phyloP scores from a whole-genome alignment of 345 rosid genomes.

The Salix udensis region DNA sequence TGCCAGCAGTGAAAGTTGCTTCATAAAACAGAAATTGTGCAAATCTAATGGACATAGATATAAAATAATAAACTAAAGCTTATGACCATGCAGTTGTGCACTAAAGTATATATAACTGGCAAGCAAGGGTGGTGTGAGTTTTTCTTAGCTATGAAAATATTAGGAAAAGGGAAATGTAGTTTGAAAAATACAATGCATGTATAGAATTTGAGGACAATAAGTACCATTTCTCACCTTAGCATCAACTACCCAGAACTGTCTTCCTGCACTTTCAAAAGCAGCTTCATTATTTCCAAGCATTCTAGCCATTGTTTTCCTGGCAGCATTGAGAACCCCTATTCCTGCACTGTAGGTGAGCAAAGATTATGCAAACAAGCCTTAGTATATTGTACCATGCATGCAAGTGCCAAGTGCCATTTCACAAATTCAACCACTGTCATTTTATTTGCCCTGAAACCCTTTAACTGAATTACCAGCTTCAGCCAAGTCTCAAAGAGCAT shows the following conservation, averaged over 20 bases:
- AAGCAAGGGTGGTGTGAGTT: background rate
- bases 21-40: background rate
- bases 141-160: background rate
- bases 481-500: background rate
- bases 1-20: background rate
- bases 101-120: background rate
- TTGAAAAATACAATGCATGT: background rate
- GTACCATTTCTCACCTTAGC: conserved; percentile 54
- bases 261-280: conserved; percentile 85
- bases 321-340: conserved; percentile 93
- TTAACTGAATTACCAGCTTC: background rate
- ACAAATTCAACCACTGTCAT: background rate
- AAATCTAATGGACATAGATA: background rate
- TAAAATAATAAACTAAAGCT: background rate
- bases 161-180: background rate
- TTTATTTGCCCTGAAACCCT: background rate
- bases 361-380: conserved; percentile 21
- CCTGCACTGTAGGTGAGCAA: conserved; percentile 69
- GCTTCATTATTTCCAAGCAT: conserved; percentile 82
- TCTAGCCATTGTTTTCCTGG: conserved; percentile 97
- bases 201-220: background rate
- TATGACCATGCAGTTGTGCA: background rate
- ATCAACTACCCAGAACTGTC: conserved; percentile 98
- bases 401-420: background rate
- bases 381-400: background rate